Evolutionary conservation across 306 rosid genomes (phyloP).

Genomic region (Quercus agrifolia): DNA sequence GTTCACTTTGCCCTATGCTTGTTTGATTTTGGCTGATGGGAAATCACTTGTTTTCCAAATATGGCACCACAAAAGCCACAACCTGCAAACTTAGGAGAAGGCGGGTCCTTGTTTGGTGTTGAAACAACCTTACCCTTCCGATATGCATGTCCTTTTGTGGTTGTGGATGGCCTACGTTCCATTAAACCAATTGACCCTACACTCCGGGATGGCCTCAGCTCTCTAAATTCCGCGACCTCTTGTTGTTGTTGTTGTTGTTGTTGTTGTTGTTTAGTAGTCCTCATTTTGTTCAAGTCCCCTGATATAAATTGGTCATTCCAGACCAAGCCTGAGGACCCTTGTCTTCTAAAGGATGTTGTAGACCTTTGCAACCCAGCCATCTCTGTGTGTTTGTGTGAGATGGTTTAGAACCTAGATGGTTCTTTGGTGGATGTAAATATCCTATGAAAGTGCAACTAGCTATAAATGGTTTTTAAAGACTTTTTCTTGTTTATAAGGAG

Average conservation of each 20-base stretch:
- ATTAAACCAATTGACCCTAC: constrained; percentile 19
- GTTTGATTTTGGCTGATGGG: constrained; percentile 31
- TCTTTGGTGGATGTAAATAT: constrained; percentile 1
- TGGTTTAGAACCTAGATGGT: background rate
- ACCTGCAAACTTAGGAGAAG: constrained; percentile 64
- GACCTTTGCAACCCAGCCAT: constrained; percentile 66
- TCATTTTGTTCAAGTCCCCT: constrained; percentile 26
- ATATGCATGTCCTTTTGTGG: constrained; percentile 1
- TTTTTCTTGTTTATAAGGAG: background rate
- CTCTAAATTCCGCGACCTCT: background rate
- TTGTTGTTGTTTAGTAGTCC: background rate
- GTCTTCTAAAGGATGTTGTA: constrained; percentile 67
- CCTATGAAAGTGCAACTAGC: background rate
- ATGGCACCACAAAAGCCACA: constrained; percentile 63
- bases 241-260: too few species aligned
- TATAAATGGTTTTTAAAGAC: constrained; percentile 14
- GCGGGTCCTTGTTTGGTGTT: constrained; percentile 51
- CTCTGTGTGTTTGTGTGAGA: background rate
- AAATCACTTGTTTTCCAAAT: constrained; percentile 36
- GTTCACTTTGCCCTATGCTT: constrained; percentile 28
- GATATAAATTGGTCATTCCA: constrained; percentile 61
- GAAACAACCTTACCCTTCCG: constrained; percentile 31
- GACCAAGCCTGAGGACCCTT: constrained; percentile 69
- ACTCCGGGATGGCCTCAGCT: constrained; percentile 12
- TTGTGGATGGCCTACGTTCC: constrained; percentile 35